Evolutionary conservation across 2,329 filamentous ascomycete genomes (phyloP), one percentile per base, ranked within the genome.

Genomic region (Annulohypoxylon truncatum): DNA sequence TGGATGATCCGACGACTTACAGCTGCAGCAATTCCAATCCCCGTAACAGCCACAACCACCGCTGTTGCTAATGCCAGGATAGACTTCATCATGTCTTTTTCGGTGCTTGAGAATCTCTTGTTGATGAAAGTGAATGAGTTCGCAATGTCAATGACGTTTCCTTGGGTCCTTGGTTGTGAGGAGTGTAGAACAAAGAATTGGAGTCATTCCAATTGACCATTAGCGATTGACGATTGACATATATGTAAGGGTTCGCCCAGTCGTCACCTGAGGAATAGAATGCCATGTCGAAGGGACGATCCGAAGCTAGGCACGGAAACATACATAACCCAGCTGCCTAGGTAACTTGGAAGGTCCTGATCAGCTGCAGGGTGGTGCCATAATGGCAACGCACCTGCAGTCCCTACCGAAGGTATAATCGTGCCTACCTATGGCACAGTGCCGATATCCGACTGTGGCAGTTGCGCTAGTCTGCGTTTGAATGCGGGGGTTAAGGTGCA

Each of bases 401-500:
- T 13, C n/a, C 42, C 35, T 53, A 42, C n/a, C 8, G 12, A 46
- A 24, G 20, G 20, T n/a, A n/a, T 26, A n/a, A n/a, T 26, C 20
- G 42, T 46, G n/a, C 12, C 5, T 40, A 47, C 42, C 18, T 42
- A 35, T 31, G 15, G 13, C 46, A 64, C 61, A 61, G 61, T 67
- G 53, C 48, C 55, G 33, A 54, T 53, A 28, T 26, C 10, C 13
- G 28, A 9, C 26, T 46, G 26, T 28, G 28, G 42, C 13, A 47
- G 44, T 18, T 60, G 26, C 35, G 35, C 12, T 35, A 53, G 58
- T 61, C 31, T 35, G 22, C 51, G 24, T 56, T 24, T 20, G 13
- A 40, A 47, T 52, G 61, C 42, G 64, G 64, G 64, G 60, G 60
- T 61, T 64, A 67, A 38, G 20, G 9, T 1, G 48, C 8, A 53